phyloP scores from a whole-genome alignment of 2,329 filamentous ascomycete genomes.

The Chaetothyriales sp. region DNA sequence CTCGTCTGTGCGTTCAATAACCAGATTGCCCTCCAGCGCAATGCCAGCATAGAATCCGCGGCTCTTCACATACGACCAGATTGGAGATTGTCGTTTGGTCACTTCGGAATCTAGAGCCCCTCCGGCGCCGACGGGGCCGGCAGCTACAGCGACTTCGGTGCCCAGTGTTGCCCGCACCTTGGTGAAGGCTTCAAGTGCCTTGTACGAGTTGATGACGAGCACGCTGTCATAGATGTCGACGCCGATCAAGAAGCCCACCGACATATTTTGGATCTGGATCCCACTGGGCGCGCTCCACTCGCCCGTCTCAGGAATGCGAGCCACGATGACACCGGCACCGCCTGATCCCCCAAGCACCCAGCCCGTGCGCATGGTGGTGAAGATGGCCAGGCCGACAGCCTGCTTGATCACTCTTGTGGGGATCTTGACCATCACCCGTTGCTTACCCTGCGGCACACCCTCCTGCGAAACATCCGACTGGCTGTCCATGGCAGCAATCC shows the following conservation, averaged over 20 bases:
- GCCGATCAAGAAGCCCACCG: slow-evolving; percentile 76
- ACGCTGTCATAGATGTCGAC: slow-evolving; percentile 96
- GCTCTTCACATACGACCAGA: slow-evolving; percentile 81
- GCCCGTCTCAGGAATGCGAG: slow-evolving; percentile 62
- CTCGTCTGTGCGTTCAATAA: slow-evolving; percentile 75
- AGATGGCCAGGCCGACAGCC: slow-evolving; percentile 80
- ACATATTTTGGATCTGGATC: slow-evolving; percentile 78
- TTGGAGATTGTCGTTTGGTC: slow-evolving; percentile 54
- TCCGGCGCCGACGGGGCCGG: slow-evolving; percentile 65
- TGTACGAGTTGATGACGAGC: slow-evolving; percentile 75
- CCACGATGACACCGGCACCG: slow-evolving; percentile 76
- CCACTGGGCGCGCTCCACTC: slow-evolving; percentile 85
- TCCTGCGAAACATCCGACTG: slow-evolving; percentile 26
- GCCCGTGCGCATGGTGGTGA: slow-evolving; percentile 89
- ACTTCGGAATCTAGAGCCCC: slow-evolving; percentile 57
- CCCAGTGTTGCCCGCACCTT: slow-evolving; percentile 67
- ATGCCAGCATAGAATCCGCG: slow-evolving; percentile 78
- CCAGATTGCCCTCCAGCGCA: slow-evolving; percentile 72
- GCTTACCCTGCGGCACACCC: slow-evolving; percentile 41
- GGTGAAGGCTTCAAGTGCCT: slow-evolving; percentile 73
- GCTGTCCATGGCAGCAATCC: slow-evolving; percentile 28
- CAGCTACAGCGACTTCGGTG: slow-evolving; percentile 61
- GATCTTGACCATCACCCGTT: slow-evolving; percentile 65
- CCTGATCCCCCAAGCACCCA: slow-evolving; percentile 85
- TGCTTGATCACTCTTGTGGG: slow-evolving; percentile 73